Conservation (phyloP, 805 yeast species). For the Nakazawaea pomicola region DNA sequence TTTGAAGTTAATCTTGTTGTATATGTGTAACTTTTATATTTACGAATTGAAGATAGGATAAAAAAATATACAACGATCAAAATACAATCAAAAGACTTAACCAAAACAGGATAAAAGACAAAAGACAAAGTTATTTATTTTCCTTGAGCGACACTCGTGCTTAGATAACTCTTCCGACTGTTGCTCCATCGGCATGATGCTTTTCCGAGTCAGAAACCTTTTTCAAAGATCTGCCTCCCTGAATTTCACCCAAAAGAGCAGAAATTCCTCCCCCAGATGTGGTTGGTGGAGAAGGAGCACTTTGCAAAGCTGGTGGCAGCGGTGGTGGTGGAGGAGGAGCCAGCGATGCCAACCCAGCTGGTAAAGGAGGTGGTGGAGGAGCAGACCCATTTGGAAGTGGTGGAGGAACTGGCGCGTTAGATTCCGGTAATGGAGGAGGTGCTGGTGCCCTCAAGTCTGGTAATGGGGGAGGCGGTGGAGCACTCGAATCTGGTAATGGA, state of each 20-base stretch:
- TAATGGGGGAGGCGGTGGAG: constrained; percentile 18
- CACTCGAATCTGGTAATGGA: constrained; percentile 9
- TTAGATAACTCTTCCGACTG: constrained; percentile 46
- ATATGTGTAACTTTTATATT: too few relatives aligned
- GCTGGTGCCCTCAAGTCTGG: constrained; percentile 20
- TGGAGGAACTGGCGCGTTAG: constrained; percentile 27
- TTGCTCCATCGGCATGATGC: constrained; percentile 38
- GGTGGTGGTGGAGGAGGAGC: constrained; percentile 29
- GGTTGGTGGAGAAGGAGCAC: constrained; percentile 27
- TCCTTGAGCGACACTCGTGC: neutral
- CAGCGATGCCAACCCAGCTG: too few relatives aligned
- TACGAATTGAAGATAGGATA: too few relatives aligned
- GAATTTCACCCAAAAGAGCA: constrained; percentile 54
- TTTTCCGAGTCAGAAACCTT: constrained; percentile 46
- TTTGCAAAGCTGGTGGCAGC: constrained; percentile 23
- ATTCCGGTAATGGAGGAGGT: constrained; percentile 25
- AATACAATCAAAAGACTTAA: too few relatives aligned
- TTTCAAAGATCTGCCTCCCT: constrained; percentile 44
- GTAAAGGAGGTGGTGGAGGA: constrained; percentile 26
- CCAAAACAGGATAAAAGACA: too few relatives aligned
- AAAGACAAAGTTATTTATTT: too few relatives aligned
- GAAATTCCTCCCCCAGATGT: constrained; percentile 31
- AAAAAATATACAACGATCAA: too few relatives aligned
- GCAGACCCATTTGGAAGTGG: constrained; percentile 27
- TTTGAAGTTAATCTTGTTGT: neutral